Conservation (phyloP, 169 alveolate genomes). For the Plasmodium sp. region DNA sequence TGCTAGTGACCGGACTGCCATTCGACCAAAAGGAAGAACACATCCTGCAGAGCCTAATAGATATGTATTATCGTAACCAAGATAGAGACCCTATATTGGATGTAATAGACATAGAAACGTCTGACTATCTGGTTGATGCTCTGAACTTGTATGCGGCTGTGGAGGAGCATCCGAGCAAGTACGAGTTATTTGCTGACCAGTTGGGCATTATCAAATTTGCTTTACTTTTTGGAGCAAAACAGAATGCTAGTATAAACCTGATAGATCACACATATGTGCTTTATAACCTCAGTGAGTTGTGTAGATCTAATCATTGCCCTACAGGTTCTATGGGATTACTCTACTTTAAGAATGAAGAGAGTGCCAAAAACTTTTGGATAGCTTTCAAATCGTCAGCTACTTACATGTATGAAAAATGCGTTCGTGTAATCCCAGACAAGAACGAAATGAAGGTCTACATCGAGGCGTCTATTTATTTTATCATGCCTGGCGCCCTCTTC, state of each 20-base stretch:
- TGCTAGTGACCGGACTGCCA: slow-evolving; percentile 24
- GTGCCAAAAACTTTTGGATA: slow-evolving; percentile 51
- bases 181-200: slow-evolving; percentile 17
- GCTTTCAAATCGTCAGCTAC: not conserved
- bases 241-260: slow-evolving; percentile 15
- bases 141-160: slow-evolving; percentile 14
- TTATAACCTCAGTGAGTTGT: not conserved
- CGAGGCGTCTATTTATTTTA: slow-evolving; percentile 45
- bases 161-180: slow-evolving; percentile 3
- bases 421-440: slow-evolving; percentile 25
- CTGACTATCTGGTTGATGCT: not conserved
- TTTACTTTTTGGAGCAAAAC: slow-evolving; percentile 19
- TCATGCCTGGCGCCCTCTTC: slow-evolving; percentile 16
- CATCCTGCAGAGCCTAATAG: slow-evolving; percentile 16
- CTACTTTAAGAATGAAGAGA: slow-evolving; percentile 51
- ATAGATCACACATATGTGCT: not conserved
- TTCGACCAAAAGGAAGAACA: not conserved
- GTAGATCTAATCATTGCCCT: not conserved
- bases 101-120: not conserved
- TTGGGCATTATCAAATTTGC: slow-evolving; percentile 63
- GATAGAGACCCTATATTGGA: slow-evolving; percentile 20
- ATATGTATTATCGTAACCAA: slow-evolving; percentile 7
- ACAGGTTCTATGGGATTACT: slow-evolving; percentile 30
- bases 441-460: slow-evolving; percentile 43
- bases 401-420: not conserved